These are phyloP conservation scores for Hypoxylon lenormandii DNA, from an alignment of 495 filamentous ascomycete genomes.

Conservation along the genomic window DNA sequence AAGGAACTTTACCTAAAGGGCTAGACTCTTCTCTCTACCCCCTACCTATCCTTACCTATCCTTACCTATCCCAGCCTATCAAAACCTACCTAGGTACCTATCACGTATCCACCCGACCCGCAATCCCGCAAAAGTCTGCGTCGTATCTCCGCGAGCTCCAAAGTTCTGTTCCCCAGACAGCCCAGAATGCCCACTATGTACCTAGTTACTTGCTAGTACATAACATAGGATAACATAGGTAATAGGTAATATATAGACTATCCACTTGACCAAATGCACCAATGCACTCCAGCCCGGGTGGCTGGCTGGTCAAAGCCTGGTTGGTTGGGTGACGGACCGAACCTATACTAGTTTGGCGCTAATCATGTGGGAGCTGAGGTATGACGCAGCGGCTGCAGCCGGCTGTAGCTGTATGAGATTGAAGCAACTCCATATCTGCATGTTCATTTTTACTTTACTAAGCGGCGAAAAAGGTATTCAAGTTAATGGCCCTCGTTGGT, in stretches of 20 bases:
- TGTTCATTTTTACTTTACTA: too few relatives aligned
- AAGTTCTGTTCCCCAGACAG: conserved; percentile 13
- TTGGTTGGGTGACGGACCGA: background rate
- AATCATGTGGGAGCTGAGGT: conserved; percentile 4
- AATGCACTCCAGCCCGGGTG: background rate
- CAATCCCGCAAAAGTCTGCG: conserved; percentile 17
- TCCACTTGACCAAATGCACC: background rate
- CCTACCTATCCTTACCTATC: conserved; percentile 9
- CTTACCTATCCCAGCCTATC: conserved; percentile 3
- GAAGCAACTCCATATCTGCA: background rate
- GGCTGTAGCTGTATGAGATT: conserved; percentile 5
- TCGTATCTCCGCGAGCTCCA: conserved; percentile 12
- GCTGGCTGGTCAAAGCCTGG: background rate
- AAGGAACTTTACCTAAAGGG: conserved; percentile 24
- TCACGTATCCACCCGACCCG: too few relatives aligned
- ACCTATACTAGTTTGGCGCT: background rate
- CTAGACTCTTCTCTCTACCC: conserved; percentile 18
- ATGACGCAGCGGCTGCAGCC: background rate
- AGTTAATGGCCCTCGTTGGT: too few relatives aligned
- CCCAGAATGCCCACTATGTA: too few relatives aligned
- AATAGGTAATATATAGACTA: too few relatives aligned
- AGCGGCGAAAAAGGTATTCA: too few relatives aligned
- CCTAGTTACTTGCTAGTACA: too few relatives aligned
- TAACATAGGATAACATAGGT: too few relatives aligned
- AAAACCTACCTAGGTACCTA: too few relatives aligned